These are phyloP conservation scores for Clonostachys byssicola DNA, from an alignment of 2,329 filamentous ascomycete species.

Conservation along the genomic window DNA sequence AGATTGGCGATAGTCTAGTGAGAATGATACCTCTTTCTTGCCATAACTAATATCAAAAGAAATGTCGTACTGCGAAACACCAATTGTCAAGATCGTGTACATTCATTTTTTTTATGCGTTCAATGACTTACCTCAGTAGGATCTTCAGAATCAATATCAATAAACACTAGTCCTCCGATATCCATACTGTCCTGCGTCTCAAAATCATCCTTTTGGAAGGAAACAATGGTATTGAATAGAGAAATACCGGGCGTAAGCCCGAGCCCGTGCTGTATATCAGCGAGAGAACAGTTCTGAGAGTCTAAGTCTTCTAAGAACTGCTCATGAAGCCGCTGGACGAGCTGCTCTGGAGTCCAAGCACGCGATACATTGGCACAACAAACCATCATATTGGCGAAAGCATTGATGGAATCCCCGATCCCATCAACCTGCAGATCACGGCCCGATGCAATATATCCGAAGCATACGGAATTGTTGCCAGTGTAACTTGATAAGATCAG, in stretches of 20 bases:
- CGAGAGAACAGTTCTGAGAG: slow-evolving; percentile 2
- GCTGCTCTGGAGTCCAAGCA: background rate
- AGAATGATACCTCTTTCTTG: too few relatives aligned
- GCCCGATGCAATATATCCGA: slow-evolving; percentile 46
- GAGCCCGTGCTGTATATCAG: slow-evolving; percentile 4
- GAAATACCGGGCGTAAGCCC: too few relatives aligned
- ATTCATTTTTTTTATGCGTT: too few relatives aligned
- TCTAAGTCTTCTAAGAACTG: slow-evolving; percentile 2
- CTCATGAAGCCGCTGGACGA: slow-evolving; percentile 13
- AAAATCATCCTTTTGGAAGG: background rate
- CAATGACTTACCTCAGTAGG: too few relatives aligned
- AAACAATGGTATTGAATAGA: background rate
- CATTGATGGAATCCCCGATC: slow-evolving; percentile 39
- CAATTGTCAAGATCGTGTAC: too few relatives aligned
- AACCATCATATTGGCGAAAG: slow-evolving; percentile 50
- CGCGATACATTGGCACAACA: slow-evolving; percentile 15
- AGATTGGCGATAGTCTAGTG: too few relatives aligned
- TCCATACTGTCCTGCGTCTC: too few relatives aligned
- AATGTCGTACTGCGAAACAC: too few relatives aligned
- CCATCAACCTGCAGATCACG: slow-evolving; percentile 40
- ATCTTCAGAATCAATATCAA: too few relatives aligned
- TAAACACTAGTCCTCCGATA: too few relatives aligned
- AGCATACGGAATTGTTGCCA: slow-evolving; percentile 38
- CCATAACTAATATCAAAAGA: too few relatives aligned
- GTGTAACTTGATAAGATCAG: slow-evolving; percentile 25